Evolutionary conservation across 2,329 filamentous ascomycete genomes (phyloP).

Genomic region (Rutstroemia sp.): DNA sequence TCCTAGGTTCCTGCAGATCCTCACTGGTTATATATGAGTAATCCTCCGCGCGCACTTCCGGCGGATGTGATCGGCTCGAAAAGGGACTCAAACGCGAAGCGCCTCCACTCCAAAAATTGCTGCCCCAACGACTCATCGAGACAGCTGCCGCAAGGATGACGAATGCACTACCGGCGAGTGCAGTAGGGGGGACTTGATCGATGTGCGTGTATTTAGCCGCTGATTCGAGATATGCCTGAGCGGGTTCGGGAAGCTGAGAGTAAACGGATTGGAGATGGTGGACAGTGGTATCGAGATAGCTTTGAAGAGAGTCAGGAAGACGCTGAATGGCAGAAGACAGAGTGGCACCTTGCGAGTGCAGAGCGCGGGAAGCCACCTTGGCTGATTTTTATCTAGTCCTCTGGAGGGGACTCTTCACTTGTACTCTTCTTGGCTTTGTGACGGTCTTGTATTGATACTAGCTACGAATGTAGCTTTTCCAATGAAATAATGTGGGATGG

Average conservation of each 20-base stretch:
- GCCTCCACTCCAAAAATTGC: conserved; percentile 23
- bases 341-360: conserved; percentile 55
- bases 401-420: background rate
- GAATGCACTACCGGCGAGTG: conserved; percentile 20
- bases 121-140: conserved; percentile 30
- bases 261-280: conserved; percentile 41
- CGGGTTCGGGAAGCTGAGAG: conserved; percentile 22
- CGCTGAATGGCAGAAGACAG: conserved; percentile 48
- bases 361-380: conserved; percentile 32
- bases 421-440: background rate
- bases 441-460: background rate
- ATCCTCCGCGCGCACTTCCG: conserved; percentile 66
- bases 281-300: conserved; percentile 47
- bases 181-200: conserved; percentile 22
- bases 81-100: conserved; percentile 27
- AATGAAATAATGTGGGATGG: background rate
- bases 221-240: conserved; percentile 21
- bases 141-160: conserved; percentile 22
- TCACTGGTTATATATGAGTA: conserved; percentile 79
- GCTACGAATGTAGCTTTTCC: background rate
- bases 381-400: conserved; percentile 16
- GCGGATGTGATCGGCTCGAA: conserved; percentile 34
- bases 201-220: conserved; percentile 25
- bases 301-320: conserved; percentile 41
- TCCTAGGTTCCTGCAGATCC: conserved; percentile 48